Base-by-base conservation (phyloP, 2,329 filamentous ascomycete species). In the Xylaria sp. region DNA sequence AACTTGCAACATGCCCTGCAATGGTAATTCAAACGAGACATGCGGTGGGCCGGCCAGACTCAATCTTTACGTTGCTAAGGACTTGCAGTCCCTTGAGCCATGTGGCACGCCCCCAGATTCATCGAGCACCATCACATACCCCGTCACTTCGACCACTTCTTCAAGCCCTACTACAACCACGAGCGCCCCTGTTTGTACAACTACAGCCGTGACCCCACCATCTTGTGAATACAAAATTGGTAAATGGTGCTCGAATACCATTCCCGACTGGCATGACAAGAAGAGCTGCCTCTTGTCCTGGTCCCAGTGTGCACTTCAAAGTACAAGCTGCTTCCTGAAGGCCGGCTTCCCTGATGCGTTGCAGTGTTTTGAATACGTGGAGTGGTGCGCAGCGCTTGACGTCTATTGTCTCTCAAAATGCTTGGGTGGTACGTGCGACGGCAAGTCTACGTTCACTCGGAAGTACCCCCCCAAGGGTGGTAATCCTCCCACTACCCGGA, bases 171-270 rank as follows among this genome's bases (percentile, higher is more conserved):
- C 72, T 63, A 78, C 77, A 32, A 81, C 78, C 25, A 81, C 80
- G 18, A 77, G 75, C 32, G 76, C 77, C 45, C 74, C 81, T n/a
- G 75, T 84, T 60, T 88, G 86, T 77, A 85, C 82, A 10, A 78
- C 81, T 56, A 86, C 83, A 28, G 76, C 79, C 28, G 80, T 81
- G 12, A 75, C 81, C 28, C 82, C 84, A 10, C 77, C 83, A 56
- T 80, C 77, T 34, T 88, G 86, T 76, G 86, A 88, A 75, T 88
- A 86, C 77, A 79, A 83, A 70, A 84, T 83, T 70, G 86, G 86
- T 56, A 82, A 81, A 68, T 88, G 86, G 69, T 74, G 72, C 63
- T 74, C 72, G 15, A 65, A 80, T 53, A 80, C 84, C 15, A 75
- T 88, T 13, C 85, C 85, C 28, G 78, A 82, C 71, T 88, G 82